Evolutionary conservation across 805 yeast species (phyloP).

Genomic region (Monosporozyma unispora): DNA sequence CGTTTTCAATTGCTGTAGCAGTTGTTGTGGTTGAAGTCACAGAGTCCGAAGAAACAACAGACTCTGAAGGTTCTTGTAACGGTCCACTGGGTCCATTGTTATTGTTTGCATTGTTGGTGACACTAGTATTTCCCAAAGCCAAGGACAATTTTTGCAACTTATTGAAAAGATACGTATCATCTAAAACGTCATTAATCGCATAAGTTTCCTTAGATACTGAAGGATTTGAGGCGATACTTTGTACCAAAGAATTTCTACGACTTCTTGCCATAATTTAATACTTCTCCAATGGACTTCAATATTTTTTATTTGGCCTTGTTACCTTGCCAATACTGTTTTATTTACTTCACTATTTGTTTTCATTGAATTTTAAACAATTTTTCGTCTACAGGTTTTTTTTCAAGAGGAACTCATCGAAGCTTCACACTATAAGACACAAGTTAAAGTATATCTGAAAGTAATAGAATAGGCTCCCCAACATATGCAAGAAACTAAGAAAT

Average conservation of each 20-base stretch:
- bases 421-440: background rate
- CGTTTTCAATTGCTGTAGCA: background rate
- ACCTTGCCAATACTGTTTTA: background rate
- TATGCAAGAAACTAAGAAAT: background rate
- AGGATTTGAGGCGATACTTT: constrained; percentile 44
- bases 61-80: background rate
- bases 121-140: constrained; percentile 1
- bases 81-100: background rate
- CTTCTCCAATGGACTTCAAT: background rate
- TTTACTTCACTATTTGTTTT: background rate
- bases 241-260: constrained; percentile 56
- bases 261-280: constrained; percentile 25
- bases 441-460: too few species aligned
- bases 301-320: background rate
- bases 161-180: constrained; percentile 19
- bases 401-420: background rate
- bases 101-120: background rate
- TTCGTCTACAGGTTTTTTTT: background rate
- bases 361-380: background rate
- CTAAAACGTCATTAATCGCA: constrained; percentile 18
- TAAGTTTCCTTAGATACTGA: constrained; percentile 12
- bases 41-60: background rate
- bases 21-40: background rate
- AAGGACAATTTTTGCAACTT: constrained; percentile 16
- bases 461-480: constrained; percentile 6